These are phyloP conservation scores for Fonsecaea pedrosoi DNA, from an alignment of 2,329 filamentous ascomycete species.

Conservation along the genomic window DNA sequence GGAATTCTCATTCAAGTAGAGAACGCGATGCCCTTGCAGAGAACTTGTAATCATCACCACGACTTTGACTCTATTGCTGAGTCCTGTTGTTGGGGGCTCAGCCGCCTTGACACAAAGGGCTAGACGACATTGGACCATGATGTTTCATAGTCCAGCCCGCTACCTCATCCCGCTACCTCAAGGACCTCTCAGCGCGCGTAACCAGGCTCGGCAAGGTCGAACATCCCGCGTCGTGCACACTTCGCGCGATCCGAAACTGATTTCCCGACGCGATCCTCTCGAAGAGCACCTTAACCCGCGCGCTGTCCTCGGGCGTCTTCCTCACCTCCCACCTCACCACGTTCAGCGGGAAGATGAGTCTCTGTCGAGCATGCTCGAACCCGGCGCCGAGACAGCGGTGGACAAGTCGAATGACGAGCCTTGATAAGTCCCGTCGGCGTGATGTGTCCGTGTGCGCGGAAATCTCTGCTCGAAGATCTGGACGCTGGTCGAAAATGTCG, in stretches of 20 bases:
- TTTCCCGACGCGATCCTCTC: constrained; percentile 4
- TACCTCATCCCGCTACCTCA: too few relatives aligned
- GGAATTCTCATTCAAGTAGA: too few relatives aligned
- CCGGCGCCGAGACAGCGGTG: neutral
- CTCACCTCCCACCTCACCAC: constrained; percentile 21
- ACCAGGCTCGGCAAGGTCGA: constrained; percentile 2
- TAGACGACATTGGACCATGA: too few relatives aligned
- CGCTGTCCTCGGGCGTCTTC: constrained; percentile 1
- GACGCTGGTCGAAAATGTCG: neutral
- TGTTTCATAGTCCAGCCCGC: too few relatives aligned
- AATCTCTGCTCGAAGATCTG: constrained; percentile 1
- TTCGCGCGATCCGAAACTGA: constrained; percentile 14
- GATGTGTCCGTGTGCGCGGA: neutral
- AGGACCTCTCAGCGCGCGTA: too few relatives aligned
- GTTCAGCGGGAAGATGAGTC: constrained; percentile 20
- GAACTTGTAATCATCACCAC: too few relatives aligned
- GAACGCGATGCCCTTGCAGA: too few relatives aligned
- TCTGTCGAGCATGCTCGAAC: neutral
- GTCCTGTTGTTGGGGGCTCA: too few relatives aligned
- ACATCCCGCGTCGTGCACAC: constrained; percentile 17
- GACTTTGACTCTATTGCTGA: too few relatives aligned
- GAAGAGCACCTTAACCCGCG: constrained; percentile 13
- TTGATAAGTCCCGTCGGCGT: constrained; percentile 2
- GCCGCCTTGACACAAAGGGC: too few relatives aligned
- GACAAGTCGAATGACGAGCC: constrained; percentile 9